These are phyloP conservation scores for Rosa rugosa DNA, from an alignment of 306 rosid species.

Conservation along the genomic window DNA sequence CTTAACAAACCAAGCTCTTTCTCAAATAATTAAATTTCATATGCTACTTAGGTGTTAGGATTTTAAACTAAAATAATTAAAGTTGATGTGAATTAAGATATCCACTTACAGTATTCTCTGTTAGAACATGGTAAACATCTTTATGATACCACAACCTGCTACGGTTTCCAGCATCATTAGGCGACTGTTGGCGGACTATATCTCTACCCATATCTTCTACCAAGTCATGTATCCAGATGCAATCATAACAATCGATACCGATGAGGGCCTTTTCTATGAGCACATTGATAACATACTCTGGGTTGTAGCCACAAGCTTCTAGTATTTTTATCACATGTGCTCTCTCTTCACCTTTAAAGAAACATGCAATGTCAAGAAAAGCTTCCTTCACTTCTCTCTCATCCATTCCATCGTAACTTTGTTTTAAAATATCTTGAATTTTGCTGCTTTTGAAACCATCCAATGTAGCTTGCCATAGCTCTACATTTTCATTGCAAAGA, in stretches of 20 bases:
- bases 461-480: constrained; percentile 6
- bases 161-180: constrained; percentile 16
- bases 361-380: constrained; percentile 40
- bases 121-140: constrained; percentile 16
- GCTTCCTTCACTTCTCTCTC: not conserved
- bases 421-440: constrained; percentile 34
- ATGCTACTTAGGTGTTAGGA: no score
- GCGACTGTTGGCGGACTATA: constrained; percentile 20
- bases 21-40: not conserved
- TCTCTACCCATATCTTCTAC: constrained; percentile 39
- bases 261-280: constrained; percentile 28
- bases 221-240: constrained; percentile 35
- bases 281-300: not conserved
- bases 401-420: constrained; percentile 32
- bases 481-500: constrained; percentile 19
- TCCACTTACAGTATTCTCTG: not conserved
- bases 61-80: not conserved
- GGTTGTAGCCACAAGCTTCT: constrained; percentile 25
- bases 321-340: constrained; percentile 29
- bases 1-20: constrained; percentile 2
- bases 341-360: constrained; percentile 16
- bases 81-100: not conserved
- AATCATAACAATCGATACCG: not conserved
- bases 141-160: constrained; percentile 35
- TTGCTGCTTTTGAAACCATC: constrained; percentile 15